Base-by-base conservation (phyloP, 352 stramenopile species). In the Pythium coloratum region DNA sequence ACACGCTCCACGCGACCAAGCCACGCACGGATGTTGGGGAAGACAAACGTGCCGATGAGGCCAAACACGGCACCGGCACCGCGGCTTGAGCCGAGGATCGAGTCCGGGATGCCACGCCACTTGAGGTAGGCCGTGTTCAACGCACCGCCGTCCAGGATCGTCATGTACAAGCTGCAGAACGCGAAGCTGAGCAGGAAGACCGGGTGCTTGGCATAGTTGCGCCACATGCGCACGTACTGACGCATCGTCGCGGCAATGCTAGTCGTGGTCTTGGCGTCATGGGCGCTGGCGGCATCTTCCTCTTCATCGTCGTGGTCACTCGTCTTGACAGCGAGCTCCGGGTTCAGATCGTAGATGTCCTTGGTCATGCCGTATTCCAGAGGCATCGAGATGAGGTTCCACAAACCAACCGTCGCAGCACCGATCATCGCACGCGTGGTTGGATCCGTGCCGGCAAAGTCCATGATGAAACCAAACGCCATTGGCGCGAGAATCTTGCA, bases 401-500 rank as follows among this genome's bases (percentile, higher is more conserved):
- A 95, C 5, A 91, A 72, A 0, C 78, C 84, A 1, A 95, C 82
- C 0, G 81, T 75, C 1, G 80, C 80, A 14, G 83, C 79, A 2
- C 86, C 85, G 24, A 90, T 77, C 67, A 89, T 82, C 16, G 84
- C 79, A 18, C 84, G 76, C 20, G 76, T 90, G 18, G 79, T 90
- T 6, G 80, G 76, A 51, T 90, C 79, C 42, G 64, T 64, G 7
- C 80, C 84, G 0, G 83, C 84, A 69, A 89, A 93, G 51, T 93
- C 82, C 77, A 91, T 88, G 70, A 93, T 90, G 42, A 94, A 76
- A 55, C 84, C 86, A 61, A 93, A 91, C 5, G 77, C 77, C 67
- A 89, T 80, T 0, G 89, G 89, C 0, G 81, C 80, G 13, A 95
- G 65, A 49, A 94, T 88, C 55, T 86, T 92, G 76, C 86, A 94